Evolutionary conservation across 768 basidiomycete genomes (phyloP), one percentile per base, ranked within the genome.

Genomic region (Terana coerulea): DNA sequence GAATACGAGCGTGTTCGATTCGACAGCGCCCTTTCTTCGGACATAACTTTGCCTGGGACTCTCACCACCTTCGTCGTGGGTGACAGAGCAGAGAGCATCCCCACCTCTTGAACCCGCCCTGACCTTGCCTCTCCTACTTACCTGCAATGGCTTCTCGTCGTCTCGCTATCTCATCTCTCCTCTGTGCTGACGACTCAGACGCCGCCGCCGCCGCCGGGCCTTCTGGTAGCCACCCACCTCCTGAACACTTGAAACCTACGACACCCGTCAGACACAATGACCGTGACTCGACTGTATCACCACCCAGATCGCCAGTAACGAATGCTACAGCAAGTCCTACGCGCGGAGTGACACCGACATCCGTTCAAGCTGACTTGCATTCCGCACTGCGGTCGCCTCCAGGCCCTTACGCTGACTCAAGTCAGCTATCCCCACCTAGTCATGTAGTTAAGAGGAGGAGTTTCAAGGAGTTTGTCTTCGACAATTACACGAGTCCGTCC

Each of bases 141-240:
- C 17, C 30, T 64, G 60, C 67, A 61, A 86, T 85, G 83, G 74
- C 76, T 41, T 80, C 84, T 24, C 75, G 86, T 47, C 76, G 87
- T 45, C 83, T 90, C 62, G 83, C 83, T 61, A 90, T 91, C 21
- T 84, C 86, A 12, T 86, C 85, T 7, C 78, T 90, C 33, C 77
- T 89, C 26, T 88, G 84, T 61, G 70, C 76, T 60, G 78, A 80
- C 62, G 68, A 74, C 55, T 39, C 49, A 25, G 42, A 51, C n/a
- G 52, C 52, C 3, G 24, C 52, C 31, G 30, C 55, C 22, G 21
- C 43, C 31, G 40, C 34, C 34, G 37, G 39, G 9, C 47, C 52
- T 31, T 49, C 52, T 10, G 19, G 22, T 41, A 19, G 40, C 29
- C 45, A 46, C 21, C 26, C 39, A 39, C 55, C 46, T 39, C 24